Evolutionary conservation across 2,329 filamentous ascomycete genomes (phyloP).

Genomic region (Fusarium chuoi): DNA sequence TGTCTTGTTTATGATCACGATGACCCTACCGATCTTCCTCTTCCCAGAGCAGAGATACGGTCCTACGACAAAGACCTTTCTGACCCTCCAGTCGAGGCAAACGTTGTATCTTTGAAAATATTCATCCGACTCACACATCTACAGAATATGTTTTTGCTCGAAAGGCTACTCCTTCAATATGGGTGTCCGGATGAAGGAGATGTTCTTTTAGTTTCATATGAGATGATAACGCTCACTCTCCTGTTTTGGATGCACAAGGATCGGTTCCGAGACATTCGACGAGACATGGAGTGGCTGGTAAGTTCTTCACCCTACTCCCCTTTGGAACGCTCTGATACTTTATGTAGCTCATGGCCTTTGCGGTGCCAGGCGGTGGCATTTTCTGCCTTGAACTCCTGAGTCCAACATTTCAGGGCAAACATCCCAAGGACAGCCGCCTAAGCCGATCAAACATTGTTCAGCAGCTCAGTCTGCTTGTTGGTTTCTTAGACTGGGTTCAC

Average conservation of each 20-base stretch:
- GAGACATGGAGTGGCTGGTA: conserved; percentile 10
- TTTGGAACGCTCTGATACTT: fast-evolving
- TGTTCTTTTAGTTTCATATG: conserved; percentile 7
- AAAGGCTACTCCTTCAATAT: not conserved
- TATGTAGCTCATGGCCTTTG: not conserved
- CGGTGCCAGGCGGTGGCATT: not conserved
- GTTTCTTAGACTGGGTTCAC: conserved; percentile 16
- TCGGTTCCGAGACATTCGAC: not conserved
- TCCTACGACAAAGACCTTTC: not conserved
- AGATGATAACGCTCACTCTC: not conserved
- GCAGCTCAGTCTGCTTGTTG: not conserved
- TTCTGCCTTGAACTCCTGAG: not conserved
- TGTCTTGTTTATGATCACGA: not conserved
- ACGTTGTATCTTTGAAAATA: not conserved
- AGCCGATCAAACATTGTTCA: conserved; percentile 11
- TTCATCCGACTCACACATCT: conserved; percentile 3
- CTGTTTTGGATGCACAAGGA: conserved; percentile 21
- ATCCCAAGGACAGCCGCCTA: not conserved
- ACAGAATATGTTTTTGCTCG: conserved; percentile 12
- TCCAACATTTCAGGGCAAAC: conserved; percentile 2
- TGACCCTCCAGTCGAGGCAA: not conserved
- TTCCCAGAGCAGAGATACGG: fast-evolving
- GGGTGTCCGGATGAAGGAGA: not conserved
- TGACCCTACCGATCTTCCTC: not conserved
- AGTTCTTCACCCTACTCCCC: fast-evolving